A percentile compares a stretch with the other conserved stretches of the same genome.
Evolutionary conservation across 345 rosid genomes (phyloP).

Genomic region (Brassica nigra): DNA sequence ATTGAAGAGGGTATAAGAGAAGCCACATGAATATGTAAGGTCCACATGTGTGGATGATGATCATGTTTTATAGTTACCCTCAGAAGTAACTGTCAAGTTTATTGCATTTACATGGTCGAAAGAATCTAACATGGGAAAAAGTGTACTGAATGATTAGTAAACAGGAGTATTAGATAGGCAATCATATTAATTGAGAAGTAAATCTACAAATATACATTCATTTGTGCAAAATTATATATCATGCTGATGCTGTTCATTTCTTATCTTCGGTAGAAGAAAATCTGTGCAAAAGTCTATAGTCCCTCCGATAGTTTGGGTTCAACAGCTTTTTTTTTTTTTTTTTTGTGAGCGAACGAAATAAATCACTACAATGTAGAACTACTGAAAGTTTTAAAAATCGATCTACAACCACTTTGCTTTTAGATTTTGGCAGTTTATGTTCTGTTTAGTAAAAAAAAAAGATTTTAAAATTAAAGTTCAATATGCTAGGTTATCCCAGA

Average conservation of each 20-base stretch:
- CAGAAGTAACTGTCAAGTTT: constrained; percentile 25
- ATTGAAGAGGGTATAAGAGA: constrained; percentile 17
- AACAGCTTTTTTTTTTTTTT: neutral
- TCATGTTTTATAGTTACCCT: constrained; percentile 22
- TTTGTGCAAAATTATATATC: neutral
- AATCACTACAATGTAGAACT: neutral
- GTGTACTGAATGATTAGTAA: constrained; percentile 9
- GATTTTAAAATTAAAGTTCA: neutral
- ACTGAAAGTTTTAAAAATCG: neutral
- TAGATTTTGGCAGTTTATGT: neutral
- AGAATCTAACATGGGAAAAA: neutral
- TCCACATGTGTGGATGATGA: constrained; percentile 32
- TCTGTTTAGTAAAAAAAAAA: neutral
- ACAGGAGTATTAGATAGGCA: neutral
- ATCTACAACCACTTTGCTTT: neutral
- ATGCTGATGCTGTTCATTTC: neutral
- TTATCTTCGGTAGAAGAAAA: neutral
- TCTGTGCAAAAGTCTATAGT: neutral
- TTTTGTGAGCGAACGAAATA: neutral
- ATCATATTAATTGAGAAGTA: neutral
- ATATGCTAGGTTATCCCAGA: too few species aligned
- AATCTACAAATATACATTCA: neutral
- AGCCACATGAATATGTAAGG: constrained; percentile 19
- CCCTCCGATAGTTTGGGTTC: neutral
- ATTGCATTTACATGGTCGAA: constrained; percentile 20